Conservation (phyloP, 2,329 filamentous ascomycete genomes). For the Penicillium sp. region DNA sequence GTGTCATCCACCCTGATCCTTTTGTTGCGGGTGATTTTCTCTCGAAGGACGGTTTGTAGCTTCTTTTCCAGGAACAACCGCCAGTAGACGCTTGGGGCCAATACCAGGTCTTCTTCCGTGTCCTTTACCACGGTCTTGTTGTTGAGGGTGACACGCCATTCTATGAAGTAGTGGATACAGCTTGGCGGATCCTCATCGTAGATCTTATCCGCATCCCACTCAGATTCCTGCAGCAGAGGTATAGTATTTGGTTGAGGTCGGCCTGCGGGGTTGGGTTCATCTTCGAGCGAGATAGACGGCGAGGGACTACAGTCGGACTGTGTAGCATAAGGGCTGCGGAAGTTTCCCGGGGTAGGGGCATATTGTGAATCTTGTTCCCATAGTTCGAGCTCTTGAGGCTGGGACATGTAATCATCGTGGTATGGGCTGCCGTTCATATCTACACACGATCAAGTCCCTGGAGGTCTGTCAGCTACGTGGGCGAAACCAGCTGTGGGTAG, state of each 20-base stretch:
- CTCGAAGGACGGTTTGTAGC: conserved; percentile 9
- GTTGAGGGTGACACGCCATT: conserved; percentile 26
- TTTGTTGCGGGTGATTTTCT: conserved; percentile 2
- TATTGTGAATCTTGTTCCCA: conserved; percentile 5
- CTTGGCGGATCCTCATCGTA: conserved; percentile 6
- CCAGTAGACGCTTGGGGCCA: conserved; percentile 14
- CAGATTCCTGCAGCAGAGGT: conserved; percentile 5
- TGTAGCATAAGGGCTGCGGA: not conserved
- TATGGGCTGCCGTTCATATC: conserved; percentile 6
- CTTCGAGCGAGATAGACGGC: not conserved
- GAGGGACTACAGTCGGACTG: no score
- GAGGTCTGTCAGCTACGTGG: conserved; percentile 5
- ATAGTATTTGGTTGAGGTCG: not conserved
- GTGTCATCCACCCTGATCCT: not conserved
- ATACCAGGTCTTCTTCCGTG: conserved; percentile 16
- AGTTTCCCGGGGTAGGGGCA: conserved; percentile 2
- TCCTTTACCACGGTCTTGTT: conserved; percentile 11
- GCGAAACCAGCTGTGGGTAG: conserved; percentile 2
- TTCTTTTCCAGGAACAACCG: conserved; percentile 12
- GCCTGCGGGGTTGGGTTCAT: not conserved
- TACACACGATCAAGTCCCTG: conserved; percentile 4
- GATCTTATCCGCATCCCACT: conserved; percentile 2
- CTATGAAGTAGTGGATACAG: conserved; percentile 21
- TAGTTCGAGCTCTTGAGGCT: conserved; percentile 4
- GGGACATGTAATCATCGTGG: conserved; percentile 1